These are phyloP conservation scores for Cryphonectria nitschkei DNA, from an alignment of 2,329 filamentous ascomycete species.

Conservation along the genomic window DNA sequence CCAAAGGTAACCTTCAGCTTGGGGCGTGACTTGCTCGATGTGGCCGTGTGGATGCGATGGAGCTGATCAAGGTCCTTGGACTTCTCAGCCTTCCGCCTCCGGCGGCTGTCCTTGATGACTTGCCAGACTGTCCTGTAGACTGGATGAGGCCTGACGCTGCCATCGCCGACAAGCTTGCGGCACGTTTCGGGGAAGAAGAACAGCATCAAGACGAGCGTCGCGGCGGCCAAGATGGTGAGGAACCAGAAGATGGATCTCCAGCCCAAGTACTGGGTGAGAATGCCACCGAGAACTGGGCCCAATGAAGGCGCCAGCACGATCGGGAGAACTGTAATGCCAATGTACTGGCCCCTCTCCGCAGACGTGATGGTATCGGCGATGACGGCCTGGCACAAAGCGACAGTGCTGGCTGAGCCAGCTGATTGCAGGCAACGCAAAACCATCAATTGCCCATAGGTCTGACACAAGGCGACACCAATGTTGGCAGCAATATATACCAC, in stretches of 20 bases:
- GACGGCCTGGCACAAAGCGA: slow-evolving; percentile 61
- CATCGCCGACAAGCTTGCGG: slow-evolving; percentile 49
- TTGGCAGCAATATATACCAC: slow-evolving; percentile 57
- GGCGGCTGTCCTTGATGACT: slow-evolving; percentile 30
- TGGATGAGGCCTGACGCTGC: slow-evolving; percentile 41
- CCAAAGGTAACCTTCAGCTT: slow-evolving; percentile 65
- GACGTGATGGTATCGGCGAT: slow-evolving; percentile 67
- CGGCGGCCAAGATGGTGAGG: slow-evolving; percentile 43
- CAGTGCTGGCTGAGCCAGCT: slow-evolving; percentile 60
- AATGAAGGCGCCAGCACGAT: slow-evolving; percentile 47
- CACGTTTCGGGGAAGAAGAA: slow-evolving; percentile 51
- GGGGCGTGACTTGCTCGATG: slow-evolving; percentile 14
- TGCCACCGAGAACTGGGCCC: slow-evolving; percentile 54
- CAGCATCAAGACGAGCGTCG: slow-evolving; percentile 42
- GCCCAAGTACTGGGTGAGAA: slow-evolving; percentile 51
- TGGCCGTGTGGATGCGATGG: slow-evolving; percentile 11
- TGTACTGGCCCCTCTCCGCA: slow-evolving; percentile 63
- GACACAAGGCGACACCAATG: slow-evolving; percentile 55
- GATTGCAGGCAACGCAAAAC: slow-evolving; percentile 61
- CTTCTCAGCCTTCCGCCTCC: slow-evolving; percentile 19
- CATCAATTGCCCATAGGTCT: slow-evolving; percentile 53
- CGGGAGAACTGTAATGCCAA: slow-evolving; percentile 56
- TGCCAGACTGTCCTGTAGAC: slow-evolving; percentile 36
- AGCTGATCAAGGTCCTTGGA: slow-evolving; percentile 20
- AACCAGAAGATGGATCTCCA: slow-evolving; percentile 60